These are phyloP conservation scores for Triangularia verruculosa DNA, from an alignment of 2,329 filamentous ascomycete genomes.

Conservation along the genomic window DNA sequence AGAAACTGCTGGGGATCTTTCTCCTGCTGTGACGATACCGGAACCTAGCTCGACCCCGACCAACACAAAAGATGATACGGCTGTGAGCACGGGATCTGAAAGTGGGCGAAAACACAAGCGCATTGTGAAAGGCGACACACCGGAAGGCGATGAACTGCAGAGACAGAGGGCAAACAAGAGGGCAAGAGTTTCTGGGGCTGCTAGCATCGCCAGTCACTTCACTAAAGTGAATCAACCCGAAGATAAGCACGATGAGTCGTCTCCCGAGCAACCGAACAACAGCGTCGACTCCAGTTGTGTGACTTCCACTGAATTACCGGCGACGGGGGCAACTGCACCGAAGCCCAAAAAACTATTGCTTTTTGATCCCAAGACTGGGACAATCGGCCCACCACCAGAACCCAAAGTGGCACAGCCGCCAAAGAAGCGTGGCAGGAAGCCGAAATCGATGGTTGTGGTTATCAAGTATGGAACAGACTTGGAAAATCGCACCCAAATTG, in stretches of 20 bases:
- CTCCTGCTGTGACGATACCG: not conserved
- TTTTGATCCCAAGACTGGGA: slow-evolving; percentile 60
- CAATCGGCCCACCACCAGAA: slow-evolving; percentile 59
- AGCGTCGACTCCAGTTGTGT: not conserved
- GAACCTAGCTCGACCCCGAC: not conserved
- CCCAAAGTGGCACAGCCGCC: slow-evolving; percentile 40
- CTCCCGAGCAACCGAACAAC: not conserved
- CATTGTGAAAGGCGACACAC: slow-evolving; percentile 25
- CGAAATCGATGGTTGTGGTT: slow-evolving; percentile 45
- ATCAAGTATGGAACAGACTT: slow-evolving; percentile 59
- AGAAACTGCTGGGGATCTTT: not conserved
- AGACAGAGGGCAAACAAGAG: slow-evolving; percentile 12
- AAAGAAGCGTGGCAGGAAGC: slow-evolving; percentile 36
- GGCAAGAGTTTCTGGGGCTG: not conserved
- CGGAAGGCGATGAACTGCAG: slow-evolving; percentile 21
- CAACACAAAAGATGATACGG: slow-evolving; percentile 12
- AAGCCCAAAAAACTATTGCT: slow-evolving; percentile 51
- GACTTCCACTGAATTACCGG: not conserved
- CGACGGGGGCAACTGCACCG: not conserved
- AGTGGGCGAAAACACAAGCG: slow-evolving; percentile 26
- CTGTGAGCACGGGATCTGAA: slow-evolving; percentile 5
- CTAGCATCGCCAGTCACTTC: slow-evolving; percentile 29
- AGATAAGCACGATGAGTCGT: not conserved
- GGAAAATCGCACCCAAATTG: slow-evolving; percentile 46
- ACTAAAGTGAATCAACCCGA: slow-evolving; percentile 16